phyloP scores from a whole-genome alignment of 768 basidiomycete species.

The Amyloporia xantha region DNA sequence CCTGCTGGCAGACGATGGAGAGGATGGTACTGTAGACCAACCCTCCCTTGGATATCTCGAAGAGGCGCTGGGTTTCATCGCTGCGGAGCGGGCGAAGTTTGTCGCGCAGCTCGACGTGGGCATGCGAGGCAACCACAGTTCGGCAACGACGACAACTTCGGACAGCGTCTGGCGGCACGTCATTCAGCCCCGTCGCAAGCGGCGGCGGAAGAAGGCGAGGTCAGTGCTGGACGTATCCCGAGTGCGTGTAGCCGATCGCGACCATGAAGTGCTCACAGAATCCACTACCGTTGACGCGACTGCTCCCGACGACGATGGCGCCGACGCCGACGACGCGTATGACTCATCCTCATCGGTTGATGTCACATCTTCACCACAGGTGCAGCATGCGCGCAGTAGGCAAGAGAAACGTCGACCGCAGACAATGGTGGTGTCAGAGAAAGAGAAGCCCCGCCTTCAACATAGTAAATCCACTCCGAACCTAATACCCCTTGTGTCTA shows the following conservation, averaged over 20 bases:
- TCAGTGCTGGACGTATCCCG: constrained; percentile 16
- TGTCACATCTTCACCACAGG: constrained; percentile 23
- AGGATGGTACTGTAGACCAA: constrained; percentile 30
- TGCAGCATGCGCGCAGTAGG: constrained; percentile 15
- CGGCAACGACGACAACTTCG: constrained; percentile 26
- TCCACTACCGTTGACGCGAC: constrained; percentile 12
- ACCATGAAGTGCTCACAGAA: constrained; percentile 9
- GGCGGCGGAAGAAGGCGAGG: constrained; percentile 26
- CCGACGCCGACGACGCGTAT: constrained; percentile 18
- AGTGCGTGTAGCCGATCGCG: constrained; percentile 6
- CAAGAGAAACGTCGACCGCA: constrained; percentile 7
- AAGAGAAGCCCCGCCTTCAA: constrained; percentile 26
- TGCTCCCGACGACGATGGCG: constrained; percentile 8
- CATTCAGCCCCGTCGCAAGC: constrained; percentile 32
- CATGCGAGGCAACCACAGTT: constrained; percentile 16
- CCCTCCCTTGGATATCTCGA: constrained; percentile 72
- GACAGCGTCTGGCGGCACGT: constrained; percentile 36
- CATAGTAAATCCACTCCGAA: constrained; percentile 43
- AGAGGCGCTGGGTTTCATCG: constrained; percentile 68
- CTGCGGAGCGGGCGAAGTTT: constrained; percentile 58
- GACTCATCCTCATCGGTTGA: constrained; percentile 22
- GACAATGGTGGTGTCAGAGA: constrained; percentile 5
- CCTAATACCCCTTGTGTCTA: constrained; percentile 31
- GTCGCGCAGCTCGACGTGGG: constrained; percentile 32
- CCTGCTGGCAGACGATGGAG: constrained; percentile 20